phyloP scores from a whole-genome alignment of 768 basidiomycete species.

The Serendipita sp. region DNA sequence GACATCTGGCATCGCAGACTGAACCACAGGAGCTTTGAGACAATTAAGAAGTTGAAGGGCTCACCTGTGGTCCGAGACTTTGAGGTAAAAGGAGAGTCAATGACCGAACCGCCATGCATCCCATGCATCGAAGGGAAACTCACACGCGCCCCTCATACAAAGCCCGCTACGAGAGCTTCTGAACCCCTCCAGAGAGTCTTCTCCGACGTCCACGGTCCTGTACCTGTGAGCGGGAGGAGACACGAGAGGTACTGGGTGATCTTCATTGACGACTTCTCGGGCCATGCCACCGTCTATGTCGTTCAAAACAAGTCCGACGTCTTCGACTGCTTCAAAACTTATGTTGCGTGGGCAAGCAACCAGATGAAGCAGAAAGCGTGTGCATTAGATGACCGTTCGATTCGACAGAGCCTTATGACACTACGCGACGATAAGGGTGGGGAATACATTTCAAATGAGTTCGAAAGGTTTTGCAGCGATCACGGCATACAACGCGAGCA shows the following conservation, averaged over 20 bases:
- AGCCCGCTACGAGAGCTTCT: too few species aligned
- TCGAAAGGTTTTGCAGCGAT: not conserved
- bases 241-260: too few species aligned
- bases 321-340: slow-evolving; percentile 5
- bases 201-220: too few species aligned
- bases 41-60: not conserved
- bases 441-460: slow-evolving; percentile 9
- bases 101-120: not conserved
- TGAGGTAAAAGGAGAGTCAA: not conserved
- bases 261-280: too few species aligned
- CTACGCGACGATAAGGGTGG: slow-evolving; percentile 10
- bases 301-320: slow-evolving; percentile 6
- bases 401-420: not conserved
- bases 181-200: too few species aligned
- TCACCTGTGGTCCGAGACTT: not conserved
- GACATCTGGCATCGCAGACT: slow-evolving; percentile 5
- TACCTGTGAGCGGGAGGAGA: too few species aligned
- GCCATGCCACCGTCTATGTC: not conserved
- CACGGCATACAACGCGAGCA: slow-evolving; percentile 7
- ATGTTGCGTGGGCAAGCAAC: not conserved
- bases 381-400: not conserved
- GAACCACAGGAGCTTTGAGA: not conserved
- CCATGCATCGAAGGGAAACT: too few species aligned
- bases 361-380: not conserved
- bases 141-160: too few species aligned